Evolutionary conservation across 768 basidiomycete genomes (phyloP), one percentile per base, ranked within the genome.

Genomic region (Lentinus tigrinus): DNA sequence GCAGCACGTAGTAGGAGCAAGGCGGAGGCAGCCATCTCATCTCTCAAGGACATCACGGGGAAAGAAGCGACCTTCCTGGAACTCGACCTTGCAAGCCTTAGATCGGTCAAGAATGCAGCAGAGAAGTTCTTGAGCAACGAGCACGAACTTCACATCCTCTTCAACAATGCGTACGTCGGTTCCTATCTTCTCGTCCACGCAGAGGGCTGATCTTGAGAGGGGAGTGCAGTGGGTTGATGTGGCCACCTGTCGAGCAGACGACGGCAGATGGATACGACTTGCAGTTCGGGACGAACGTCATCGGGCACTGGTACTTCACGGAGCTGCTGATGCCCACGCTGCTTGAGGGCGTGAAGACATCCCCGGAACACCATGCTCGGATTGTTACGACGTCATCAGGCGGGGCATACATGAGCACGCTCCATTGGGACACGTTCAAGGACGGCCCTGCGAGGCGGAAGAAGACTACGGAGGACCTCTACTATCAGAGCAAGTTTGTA

Each of bases 271-370:
- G 81, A 3, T 83, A 79, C 56, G 84, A 85, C 65, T 63, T 81
- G 19, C 79, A 82, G 52, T 85, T 81, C 51, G 84, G 81, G 13
- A 80, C 78, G 1, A 85, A 85, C 60, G 80, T 81, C 19, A 59
- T 84, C 11, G 82, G 82, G 1, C 54, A 36, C 10, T 62, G 63
- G 57, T 61, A 38, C 57, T 62, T 57, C 49, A 49, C 85, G 1
- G 72, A 74, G 40, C 73, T 80, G 14, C 77, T 87, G 44, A 71
- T 85, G 24, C 82, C 84, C 7, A 72, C 72, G 3, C 72, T 84
- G 26, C 64, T 77, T 19, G 70, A 73, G 4, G 77, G 75, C 3
- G 70, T 65, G 7, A 67, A 70, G 34, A 76, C 78, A 16, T 71
- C 76, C 4, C 64, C 75, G 0, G 77, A 78, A 28, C 71, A 74